A percentile compares a stretch with the other conserved stretches of the same genome.
Conservation (phyloP, 2,329 filamentous ascomycete genomes). For the Canariomyces notabilis region DNA sequence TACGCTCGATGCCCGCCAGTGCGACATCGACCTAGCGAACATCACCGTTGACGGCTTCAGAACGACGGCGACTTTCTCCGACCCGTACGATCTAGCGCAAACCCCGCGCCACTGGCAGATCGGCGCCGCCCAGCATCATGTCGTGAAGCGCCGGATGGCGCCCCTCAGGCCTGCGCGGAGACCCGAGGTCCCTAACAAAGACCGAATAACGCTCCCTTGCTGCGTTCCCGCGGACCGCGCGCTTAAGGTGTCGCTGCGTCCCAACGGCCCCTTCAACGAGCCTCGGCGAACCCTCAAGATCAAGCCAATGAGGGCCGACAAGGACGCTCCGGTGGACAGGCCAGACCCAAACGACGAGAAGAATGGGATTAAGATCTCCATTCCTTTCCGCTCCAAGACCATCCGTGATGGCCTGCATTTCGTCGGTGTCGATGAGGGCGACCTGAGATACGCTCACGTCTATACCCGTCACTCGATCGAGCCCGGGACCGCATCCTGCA, state of each 20-base stretch:
- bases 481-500: slow-evolving; percentile 72
- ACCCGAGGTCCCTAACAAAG: slow-evolving; percentile 50
- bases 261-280: slow-evolving; percentile 31
- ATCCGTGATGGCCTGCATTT: slow-evolving; percentile 88
- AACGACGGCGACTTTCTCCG: slow-evolving; percentile 45
- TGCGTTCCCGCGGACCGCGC: slow-evolving; percentile 54
- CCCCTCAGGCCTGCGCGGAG: slow-evolving; percentile 47
- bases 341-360: slow-evolving; percentile 19
- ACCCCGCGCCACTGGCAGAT: slow-evolving; percentile 57
- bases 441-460: slow-evolving; percentile 81
- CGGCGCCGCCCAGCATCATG: slow-evolving; percentile 68
- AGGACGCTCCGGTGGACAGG: slow-evolving; percentile 17
- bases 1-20: slow-evolving; percentile 58
- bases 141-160: slow-evolving; percentile 63
- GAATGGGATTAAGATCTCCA: slow-evolving; percentile 41
- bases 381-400: slow-evolving; percentile 72
- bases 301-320: slow-evolving; percentile 25
- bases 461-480: slow-evolving; percentile 80
- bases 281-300: slow-evolving; percentile 21
- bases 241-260: slow-evolving; percentile 38
- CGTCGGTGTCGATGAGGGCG: slow-evolving; percentile 74
- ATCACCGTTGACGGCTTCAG: slow-evolving; percentile 48
- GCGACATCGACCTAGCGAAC: slow-evolving; percentile 49
- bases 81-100: slow-evolving; percentile 63
- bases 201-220: slow-evolving; percentile 47